Conservation (phyloP, 805 yeast species). For the Komagataella phaffii region DNA sequence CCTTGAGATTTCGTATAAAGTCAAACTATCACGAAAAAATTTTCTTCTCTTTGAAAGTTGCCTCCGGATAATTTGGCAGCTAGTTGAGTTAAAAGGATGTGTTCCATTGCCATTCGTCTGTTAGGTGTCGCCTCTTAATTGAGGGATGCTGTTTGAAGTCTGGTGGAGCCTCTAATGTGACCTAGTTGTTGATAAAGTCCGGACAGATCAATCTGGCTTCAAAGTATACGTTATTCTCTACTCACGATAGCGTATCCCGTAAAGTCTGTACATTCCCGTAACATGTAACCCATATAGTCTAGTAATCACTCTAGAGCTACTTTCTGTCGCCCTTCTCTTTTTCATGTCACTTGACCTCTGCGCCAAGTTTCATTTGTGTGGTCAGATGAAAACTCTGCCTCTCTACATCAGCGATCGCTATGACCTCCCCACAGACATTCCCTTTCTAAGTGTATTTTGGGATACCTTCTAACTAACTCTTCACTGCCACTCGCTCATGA, state of each 20-base stretch:
- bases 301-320: neutral
- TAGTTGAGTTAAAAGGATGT: neutral
- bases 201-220: slow-evolving; percentile 18
- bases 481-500: neutral
- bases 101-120: neutral
- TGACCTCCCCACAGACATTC: neutral
- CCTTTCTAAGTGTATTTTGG: neutral
- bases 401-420: neutral
- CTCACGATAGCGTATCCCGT: slow-evolving; percentile 19
- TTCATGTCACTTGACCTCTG: neutral
- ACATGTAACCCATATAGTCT: neutral
- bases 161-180: slow-evolving; percentile 9
- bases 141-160: slow-evolving; percentile 14
- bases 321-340: neutral
- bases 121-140: slow-evolving; percentile 18
- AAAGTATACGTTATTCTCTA: slow-evolving; percentile 14
- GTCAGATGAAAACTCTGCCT: neutral
- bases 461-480: neutral
- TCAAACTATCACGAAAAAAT: neutral
- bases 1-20: neutral
- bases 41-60: slow-evolving; percentile 15
- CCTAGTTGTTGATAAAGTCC: slow-evolving; percentile 12
- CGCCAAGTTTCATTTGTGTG: neutral
- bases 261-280: slow-evolving; percentile 15
- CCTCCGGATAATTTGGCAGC: slow-evolving; percentile 9